phyloP scores from a whole-genome alignment of 2,329 filamentous ascomycete genomes.

The Colletotrichum horii region DNA sequence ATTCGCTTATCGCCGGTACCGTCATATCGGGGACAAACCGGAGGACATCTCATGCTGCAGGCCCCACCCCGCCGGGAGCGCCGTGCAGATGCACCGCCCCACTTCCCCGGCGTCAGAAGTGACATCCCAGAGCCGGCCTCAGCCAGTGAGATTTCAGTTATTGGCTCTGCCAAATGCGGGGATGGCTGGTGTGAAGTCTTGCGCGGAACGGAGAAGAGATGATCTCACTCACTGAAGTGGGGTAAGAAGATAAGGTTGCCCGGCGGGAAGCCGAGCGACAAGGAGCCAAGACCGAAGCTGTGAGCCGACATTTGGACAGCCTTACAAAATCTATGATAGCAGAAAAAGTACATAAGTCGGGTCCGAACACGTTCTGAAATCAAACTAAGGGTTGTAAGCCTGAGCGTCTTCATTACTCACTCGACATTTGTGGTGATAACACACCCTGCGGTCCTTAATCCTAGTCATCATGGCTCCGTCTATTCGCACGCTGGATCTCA shows the following conservation, averaged over 20 bases:
- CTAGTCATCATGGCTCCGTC: neutral
- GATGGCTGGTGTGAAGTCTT: neutral
- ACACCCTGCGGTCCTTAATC: neutral
- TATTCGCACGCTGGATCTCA: conserved; percentile 17
- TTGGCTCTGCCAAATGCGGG: neutral
- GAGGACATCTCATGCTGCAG: neutral
- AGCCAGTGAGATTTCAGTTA: neutral
- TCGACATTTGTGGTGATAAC: neutral
- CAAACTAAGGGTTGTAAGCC: neutral
- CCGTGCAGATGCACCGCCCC: neutral
- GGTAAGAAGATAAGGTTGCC: neutral
- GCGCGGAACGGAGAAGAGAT: neutral
- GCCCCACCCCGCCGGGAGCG: neutral
- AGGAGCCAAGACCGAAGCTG: neutral
- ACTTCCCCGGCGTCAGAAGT: neutral
- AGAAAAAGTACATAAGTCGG: neutral
- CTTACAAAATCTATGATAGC: neutral
- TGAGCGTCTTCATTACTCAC: neutral
- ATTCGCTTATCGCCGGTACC: neutral
- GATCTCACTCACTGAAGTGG: neutral
- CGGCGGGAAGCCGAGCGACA: neutral
- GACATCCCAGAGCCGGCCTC: neutral
- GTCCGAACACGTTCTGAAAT: neutral
- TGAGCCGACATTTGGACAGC: neutral
- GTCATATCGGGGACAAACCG: neutral